phyloP scores from a whole-genome alignment of 768 basidiomycete species.

The Naganishia vishniacii region DNA sequence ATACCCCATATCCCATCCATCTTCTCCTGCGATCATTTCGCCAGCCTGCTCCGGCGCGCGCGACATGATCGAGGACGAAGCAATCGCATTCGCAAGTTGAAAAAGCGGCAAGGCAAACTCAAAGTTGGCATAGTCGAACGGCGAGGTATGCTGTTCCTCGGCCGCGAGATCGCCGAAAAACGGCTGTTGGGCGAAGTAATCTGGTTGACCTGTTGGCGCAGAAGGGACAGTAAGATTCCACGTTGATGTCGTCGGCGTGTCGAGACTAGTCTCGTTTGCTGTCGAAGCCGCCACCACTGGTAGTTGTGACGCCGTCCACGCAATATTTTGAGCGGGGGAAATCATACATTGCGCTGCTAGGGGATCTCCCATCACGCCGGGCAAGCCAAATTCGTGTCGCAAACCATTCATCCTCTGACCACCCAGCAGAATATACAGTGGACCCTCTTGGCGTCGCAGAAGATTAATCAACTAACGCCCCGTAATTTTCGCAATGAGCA shows the following conservation, averaged over 20 bases:
- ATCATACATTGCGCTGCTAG: background rate
- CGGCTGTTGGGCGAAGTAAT: background rate
- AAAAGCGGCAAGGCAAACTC: background rate
- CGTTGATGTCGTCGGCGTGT: background rate
- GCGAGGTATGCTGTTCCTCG: background rate
- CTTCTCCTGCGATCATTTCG: background rate
- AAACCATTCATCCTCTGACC: background rate
- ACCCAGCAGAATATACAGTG: background rate
- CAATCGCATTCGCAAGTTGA: background rate
- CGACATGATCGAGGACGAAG: conserved; percentile 4
- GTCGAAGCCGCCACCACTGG: conserved; percentile 1
- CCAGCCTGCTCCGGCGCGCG: background rate
- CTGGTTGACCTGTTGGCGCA: background rate
- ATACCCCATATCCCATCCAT: background rate
- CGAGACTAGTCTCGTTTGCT: background rate
- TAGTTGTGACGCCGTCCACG: background rate
- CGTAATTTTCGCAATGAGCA: background rate
- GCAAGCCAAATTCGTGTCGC: background rate
- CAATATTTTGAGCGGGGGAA: background rate
- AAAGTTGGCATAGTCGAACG: conserved; percentile 3
- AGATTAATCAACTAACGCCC: background rate
- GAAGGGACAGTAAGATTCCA: conserved; percentile 1
- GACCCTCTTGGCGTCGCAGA: background rate
- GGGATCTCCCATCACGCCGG: background rate
- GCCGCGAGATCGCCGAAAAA: background rate